Conservation (phyloP, 352 stramenopile genomes). For the Phytophthora lateralis region DNA sequence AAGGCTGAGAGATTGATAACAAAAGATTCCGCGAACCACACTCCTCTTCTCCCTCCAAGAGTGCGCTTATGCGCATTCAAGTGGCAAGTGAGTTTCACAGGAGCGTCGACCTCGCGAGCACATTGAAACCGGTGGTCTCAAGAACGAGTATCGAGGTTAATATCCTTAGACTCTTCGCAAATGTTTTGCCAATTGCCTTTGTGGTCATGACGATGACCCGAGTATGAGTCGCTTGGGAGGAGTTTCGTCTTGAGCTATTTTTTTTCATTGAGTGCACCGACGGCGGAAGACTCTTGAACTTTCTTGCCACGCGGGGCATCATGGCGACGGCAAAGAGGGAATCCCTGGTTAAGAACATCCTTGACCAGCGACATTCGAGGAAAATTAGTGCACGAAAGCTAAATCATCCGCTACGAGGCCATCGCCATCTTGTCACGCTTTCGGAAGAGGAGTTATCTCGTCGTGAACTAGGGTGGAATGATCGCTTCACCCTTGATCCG, state of each 20-base stretch:
- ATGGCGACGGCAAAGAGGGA: conserved; percentile 56
- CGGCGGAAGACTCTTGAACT: conserved; percentile 7
- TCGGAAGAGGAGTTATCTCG: conserved; percentile 59
- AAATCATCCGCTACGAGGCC: conserved; percentile 30
- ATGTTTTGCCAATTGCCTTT: no score
- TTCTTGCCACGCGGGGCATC: neutral
- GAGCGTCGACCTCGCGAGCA: no score
- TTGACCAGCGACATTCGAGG: conserved; percentile 35
- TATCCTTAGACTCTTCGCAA: no score
- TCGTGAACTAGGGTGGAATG: conserved; percentile 77
- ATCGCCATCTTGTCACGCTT: conserved; percentile 49
- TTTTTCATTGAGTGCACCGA: conserved; percentile 6
- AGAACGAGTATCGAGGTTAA: no score
- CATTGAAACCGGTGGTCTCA: no score
- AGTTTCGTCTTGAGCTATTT: conserved; percentile 28
- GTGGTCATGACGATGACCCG: no score
- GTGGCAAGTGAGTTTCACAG: no score
- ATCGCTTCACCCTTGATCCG: conserved; percentile 67
- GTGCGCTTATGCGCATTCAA: no score
- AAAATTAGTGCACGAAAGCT: conserved; percentile 22
- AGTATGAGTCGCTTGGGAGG: neutral
- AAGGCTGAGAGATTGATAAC: no score
- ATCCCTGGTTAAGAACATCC: conserved; percentile 52
- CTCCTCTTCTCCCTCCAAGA: no score
- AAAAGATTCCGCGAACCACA: no score